Evolutionary conservation across 768 basidiomycete species (phyloP), one percentile per base, ranked within the genome.

Genomic region (Grammothele lineata): DNA sequence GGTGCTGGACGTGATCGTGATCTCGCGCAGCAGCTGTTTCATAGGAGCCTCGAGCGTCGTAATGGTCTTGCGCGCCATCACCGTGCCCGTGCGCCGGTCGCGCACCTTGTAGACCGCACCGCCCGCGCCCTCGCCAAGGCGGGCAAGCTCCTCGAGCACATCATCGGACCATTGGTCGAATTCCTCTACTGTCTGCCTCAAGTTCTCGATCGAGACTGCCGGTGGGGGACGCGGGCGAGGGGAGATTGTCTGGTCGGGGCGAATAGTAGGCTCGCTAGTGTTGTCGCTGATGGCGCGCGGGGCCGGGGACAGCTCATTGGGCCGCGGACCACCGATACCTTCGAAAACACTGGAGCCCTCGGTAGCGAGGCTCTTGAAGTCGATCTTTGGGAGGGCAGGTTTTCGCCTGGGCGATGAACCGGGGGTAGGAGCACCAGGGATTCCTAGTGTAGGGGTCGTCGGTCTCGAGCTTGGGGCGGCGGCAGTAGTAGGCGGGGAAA

Each of bases 1-100:
- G 45, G 87, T 91, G 45, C 82, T 79, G 40, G 89, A 84, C 57
- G 91, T 91, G 66, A 97, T 95, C 45, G 81, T 80, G 45, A 98
- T 74, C 69, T 99, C 96, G 47, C 96, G 83, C 48, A 92, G 74
- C 48, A 98, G 80, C 71, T 98, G 95, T 69, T 86, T 88, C 69
- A 86, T 76, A 15, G 93, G 94, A 37, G 92, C 95, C 58, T 90
- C 87, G 46, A 83, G 83, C 9, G 89, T 91, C 24, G 89, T 89
- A 62, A 95, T 92, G 8, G 91, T 88, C 74, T 99, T 99, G 60
- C 93, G 82, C 4, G 96, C 96, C 80, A 96, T 85, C 57, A 93
- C 77, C 63, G 73, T 71, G 26, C 80, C 81, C 1, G 82, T 89
- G 45, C 85, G 83, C 60, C 75, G 84, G 65, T 96, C 91, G 63